Percentiles rank a stretch among this genome's conserved stretches.
Evolutionary conservation across 441 rosid species (phyloP).

Genomic region (Adansonia madagascariensis): DNA sequence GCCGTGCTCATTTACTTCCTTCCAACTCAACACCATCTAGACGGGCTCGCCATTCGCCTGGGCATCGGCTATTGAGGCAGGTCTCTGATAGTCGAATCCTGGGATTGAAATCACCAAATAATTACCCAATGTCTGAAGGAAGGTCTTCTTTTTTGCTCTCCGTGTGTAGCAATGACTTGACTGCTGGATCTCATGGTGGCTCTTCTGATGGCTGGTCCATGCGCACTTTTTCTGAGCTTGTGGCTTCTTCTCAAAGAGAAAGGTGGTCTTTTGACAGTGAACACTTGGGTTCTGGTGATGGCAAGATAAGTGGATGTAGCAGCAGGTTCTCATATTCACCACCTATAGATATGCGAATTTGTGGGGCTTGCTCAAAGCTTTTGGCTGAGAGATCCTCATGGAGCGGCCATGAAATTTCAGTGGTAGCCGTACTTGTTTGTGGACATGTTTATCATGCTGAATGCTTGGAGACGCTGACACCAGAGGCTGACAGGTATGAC

Average conservation of each 20-base stretch:
- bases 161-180: conserved; percentile 69
- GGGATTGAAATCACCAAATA: conserved; percentile 76
- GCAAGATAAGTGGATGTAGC: conserved; percentile 74
- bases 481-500: conserved; percentile 73
- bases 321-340: conserved; percentile 84
- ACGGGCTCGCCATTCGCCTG: conserved; percentile 70
- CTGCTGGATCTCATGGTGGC: conserved; percentile 70
- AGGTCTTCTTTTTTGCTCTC: conserved; percentile 80
- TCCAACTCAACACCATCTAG: conserved; percentile 84
- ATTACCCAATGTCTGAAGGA: conserved; percentile 74
- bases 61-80: conserved; percentile 81
- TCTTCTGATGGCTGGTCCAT: conserved; percentile 94
- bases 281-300: conserved; percentile 56
- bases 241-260: conserved; percentile 82
- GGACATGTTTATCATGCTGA: conserved; percentile 91
- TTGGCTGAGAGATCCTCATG: conserved; percentile 64
- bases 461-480: conserved; percentile 75
- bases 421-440: conserved; percentile 76
- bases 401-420: conserved; percentile 58
- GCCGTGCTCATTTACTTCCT: conserved; percentile 51
- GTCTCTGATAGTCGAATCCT: conserved; percentile 88
- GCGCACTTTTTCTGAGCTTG: conserved; percentile 84
- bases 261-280: conserved; percentile 97
- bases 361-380: conserved; percentile 80
- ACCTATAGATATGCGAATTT: conserved; percentile 58